Percentiles rank a stretch among this genome's conserved stretches.
Evolutionary conservation across 2,329 filamentous ascomycete genomes (phyloP).

Genomic region (Penicillium sp.): DNA sequence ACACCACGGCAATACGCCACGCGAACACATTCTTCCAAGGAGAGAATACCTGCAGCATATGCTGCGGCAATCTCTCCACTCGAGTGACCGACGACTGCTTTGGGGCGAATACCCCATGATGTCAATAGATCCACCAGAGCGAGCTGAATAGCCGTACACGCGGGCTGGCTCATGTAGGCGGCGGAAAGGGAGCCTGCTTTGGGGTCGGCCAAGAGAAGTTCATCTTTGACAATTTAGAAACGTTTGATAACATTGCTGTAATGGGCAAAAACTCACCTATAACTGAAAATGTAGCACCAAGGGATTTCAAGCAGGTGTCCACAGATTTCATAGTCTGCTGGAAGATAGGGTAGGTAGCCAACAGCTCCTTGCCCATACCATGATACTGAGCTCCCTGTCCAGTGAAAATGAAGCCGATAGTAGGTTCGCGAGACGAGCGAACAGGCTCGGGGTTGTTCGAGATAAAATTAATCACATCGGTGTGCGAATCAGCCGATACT

Average conservation of each 20-base stretch:
- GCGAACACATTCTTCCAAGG: slow-evolving; percentile 17
- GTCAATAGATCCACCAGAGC: slow-evolving; percentile 27
- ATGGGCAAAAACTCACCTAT: slow-evolving; percentile 16
- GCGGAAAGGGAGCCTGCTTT: slow-evolving; percentile 19
- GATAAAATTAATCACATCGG: slow-evolving; percentile 12
- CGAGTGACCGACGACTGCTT: slow-evolving; percentile 29
- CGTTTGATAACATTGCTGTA: background rate
- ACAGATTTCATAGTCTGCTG: slow-evolving; percentile 13
- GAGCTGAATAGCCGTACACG: slow-evolving; percentile 30
- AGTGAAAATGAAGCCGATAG: slow-evolving; percentile 34
- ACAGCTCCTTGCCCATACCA: slow-evolving; percentile 31
- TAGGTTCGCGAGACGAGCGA: slow-evolving; percentile 16
- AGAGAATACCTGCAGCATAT: slow-evolving; percentile 27
- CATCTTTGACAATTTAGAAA: slow-evolving; percentile 13
- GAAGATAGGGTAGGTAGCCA: slow-evolving; percentile 23
- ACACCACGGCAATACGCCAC: slow-evolving; percentile 26
- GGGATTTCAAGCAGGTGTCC: slow-evolving; percentile 13
- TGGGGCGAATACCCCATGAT: slow-evolving; percentile 23
- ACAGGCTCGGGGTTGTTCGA: slow-evolving; percentile 13
- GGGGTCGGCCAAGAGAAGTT: slow-evolving; percentile 17
- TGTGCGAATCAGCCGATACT: slow-evolving; percentile 10
- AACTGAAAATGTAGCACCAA: slow-evolving; percentile 21
- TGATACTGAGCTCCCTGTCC: slow-evolving; percentile 37
- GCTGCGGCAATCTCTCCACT: slow-evolving; percentile 33
- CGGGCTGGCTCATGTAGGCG: slow-evolving; percentile 28